Conservation (phyloP, 2,329 filamentous ascomycete species). For the Neonectria magnoliae region DNA sequence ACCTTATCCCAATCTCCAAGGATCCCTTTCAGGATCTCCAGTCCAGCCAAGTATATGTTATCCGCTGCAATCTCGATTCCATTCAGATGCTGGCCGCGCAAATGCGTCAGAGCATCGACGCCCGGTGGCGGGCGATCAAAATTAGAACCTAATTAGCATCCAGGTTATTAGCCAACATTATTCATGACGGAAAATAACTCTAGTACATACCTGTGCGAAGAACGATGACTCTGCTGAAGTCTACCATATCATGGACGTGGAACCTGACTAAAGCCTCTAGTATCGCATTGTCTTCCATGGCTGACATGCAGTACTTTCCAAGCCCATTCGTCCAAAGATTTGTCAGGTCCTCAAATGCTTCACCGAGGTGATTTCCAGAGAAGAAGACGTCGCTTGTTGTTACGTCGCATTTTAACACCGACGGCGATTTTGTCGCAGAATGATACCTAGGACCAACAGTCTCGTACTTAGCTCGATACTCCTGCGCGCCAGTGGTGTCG, state of each 20-base stretch:
- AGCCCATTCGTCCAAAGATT: constrained; percentile 22
- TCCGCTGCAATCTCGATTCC: constrained; percentile 18
- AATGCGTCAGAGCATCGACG: constrained; percentile 12
- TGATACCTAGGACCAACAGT: constrained; percentile 1
- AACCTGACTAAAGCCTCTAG: constrained; percentile 19
- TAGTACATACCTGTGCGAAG: constrained; percentile 19
- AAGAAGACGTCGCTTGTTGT: constrained; percentile 25
- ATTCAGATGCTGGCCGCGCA: constrained; percentile 19
- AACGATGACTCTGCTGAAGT: constrained; percentile 29
- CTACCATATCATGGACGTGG: constrained; percentile 18
- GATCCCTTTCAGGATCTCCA: constrained; percentile 27
- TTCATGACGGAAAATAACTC: background rate
- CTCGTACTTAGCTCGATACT: constrained; percentile 21
- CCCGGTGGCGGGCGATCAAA: constrained; percentile 31
- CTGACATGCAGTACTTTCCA: constrained; percentile 29
- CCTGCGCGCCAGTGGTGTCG: constrained; percentile 13
- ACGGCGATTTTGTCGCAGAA: constrained; percentile 14
- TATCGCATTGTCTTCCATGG: constrained; percentile 28
- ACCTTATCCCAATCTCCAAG: constrained; percentile 16
- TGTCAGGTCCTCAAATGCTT: constrained; percentile 21
- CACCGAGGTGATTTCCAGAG: constrained; percentile 14
- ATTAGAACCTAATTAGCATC: constrained; percentile 18
- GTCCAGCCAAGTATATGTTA: constrained; percentile 25
- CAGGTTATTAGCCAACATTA: constrained; percentile 2
- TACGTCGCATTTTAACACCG: constrained; percentile 20